Evolutionary conservation across 129 eudicot genomes (phyloP).

Genomic region (Centaurea solstitialis): DNA sequence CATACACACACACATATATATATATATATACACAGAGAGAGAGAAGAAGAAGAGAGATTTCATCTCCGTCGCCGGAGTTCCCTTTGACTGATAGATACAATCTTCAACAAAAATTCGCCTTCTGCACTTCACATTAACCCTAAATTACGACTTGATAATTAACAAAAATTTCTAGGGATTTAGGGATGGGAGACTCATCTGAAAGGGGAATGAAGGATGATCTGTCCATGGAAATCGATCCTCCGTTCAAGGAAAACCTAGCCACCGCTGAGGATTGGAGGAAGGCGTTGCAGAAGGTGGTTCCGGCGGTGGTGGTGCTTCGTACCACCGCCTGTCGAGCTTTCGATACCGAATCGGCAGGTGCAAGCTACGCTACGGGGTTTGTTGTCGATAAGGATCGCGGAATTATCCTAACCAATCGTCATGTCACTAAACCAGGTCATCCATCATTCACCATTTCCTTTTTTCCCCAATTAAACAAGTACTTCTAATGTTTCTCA

Average conservation of each 20-base stretch:
- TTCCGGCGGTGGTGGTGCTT: conserved; percentile 96
- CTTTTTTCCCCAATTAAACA: not conserved
- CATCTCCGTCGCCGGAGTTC: conserved; percentile 24
- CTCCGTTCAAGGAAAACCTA: conserved; percentile 64
- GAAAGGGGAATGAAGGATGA: conserved; percentile 63
- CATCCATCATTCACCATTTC: conserved; percentile 17
- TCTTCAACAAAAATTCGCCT: conserved; percentile 10
- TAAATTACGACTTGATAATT: conserved; percentile 3
- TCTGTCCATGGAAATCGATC: conserved; percentile 86
- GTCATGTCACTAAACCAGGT: conserved; percentile 98
- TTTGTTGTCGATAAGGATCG: conserved; percentile 88
- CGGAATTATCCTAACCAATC: conserved; percentile 93
- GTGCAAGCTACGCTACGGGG: conserved; percentile 92
- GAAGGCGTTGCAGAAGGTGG: conserved; percentile 78
- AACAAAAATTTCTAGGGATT: no score
- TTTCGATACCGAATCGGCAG: conserved; percentile 93
- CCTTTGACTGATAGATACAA: not conserved
- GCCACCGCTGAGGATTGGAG: conserved; percentile 98
- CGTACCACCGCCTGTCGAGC: conserved; percentile 93
- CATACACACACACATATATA: no score
- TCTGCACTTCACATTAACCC: conserved; percentile 16
- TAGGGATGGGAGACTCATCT: conserved; percentile 44
- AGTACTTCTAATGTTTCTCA: not conserved
- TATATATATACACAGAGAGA: no score
- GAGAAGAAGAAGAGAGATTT: not conserved